phyloP scores from a whole-genome alignment of 2,329 filamentous ascomycete genomes.

The Colletotrichum melonis region DNA sequence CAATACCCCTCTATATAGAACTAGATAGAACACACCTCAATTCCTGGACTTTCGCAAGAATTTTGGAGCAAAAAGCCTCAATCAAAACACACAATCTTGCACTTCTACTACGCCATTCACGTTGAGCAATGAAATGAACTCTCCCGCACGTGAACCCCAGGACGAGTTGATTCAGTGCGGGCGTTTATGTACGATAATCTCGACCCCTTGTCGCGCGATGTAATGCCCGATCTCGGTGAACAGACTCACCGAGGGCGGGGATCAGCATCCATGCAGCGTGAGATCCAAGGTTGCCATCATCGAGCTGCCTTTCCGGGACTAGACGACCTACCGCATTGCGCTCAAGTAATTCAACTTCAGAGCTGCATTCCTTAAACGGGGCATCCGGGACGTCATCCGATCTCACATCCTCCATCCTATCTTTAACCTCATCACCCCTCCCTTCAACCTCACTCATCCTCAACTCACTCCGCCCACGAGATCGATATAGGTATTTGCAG shows the following conservation, averaged over 20 bases:
- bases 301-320: constrained; percentile 32
- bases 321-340: constrained; percentile 1
- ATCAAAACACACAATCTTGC: no score
- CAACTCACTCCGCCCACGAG: neutral
- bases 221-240: constrained; percentile 3
- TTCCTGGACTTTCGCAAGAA: no score
- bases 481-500: neutral
- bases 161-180: neutral
- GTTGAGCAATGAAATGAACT: no score
- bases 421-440: neutral
- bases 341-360: neutral
- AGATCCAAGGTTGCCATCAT: constrained; percentile 11
- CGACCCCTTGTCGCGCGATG: neutral
- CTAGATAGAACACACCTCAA: neutral
- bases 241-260: constrained; percentile 12
- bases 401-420: constrained; percentile 16
- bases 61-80: no score
- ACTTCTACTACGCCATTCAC: no score
- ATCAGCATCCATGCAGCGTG: constrained; percentile 28
- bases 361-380: constrained; percentile 16
- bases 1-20: neutral
- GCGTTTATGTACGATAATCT: neutral
- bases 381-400: constrained; percentile 22
- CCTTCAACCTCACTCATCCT: neutral
- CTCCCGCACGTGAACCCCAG: no score